phyloP scores from a whole-genome alignment of 2,329 filamentous ascomycete genomes.

The Trichoderma asperellum region DNA sequence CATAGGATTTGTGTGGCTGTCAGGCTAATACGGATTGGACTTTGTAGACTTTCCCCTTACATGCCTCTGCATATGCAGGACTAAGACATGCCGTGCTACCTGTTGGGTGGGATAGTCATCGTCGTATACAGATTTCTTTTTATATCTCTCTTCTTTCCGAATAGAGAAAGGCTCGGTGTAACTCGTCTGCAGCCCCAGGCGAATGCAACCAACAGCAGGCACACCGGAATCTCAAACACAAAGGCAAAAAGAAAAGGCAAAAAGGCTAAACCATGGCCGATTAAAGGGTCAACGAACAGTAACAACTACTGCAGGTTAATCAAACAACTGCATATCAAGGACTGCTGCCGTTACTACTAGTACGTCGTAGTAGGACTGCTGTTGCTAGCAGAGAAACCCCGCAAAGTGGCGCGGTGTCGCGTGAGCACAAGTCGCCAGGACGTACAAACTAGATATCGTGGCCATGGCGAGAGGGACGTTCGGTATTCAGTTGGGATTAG shows the following conservation, averaged over 20 bases:
- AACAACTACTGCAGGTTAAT: not conserved
- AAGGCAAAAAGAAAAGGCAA: not conserved
- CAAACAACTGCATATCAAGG: not conserved
- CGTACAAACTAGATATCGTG: not conserved
- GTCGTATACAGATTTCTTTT: not conserved
- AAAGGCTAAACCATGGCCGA: not conserved
- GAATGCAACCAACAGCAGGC: not conserved
- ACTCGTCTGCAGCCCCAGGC: constrained; percentile 1
- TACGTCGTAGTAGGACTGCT: not conserved
- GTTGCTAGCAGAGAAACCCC: not conserved
- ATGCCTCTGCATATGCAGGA: not conserved
- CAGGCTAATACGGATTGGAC: not conserved
- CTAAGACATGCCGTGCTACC: not conserved
- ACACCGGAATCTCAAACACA: not conserved
- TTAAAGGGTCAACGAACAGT: not conserved
- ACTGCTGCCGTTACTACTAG: not conserved
- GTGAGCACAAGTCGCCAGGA: constrained; percentile 1
- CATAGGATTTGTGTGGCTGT: not conserved
- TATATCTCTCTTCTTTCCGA: not conserved
- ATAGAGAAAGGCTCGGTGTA: not conserved
- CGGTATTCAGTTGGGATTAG: constrained; percentile 22
- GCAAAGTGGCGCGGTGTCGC: constrained; percentile 16
- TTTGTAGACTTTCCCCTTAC: not conserved
- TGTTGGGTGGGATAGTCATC: not conserved
- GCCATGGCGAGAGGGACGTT: not conserved